Evolutionary conservation across 768 basidiomycete species (phyloP).

Genomic region (Zangia roseola): DNA sequence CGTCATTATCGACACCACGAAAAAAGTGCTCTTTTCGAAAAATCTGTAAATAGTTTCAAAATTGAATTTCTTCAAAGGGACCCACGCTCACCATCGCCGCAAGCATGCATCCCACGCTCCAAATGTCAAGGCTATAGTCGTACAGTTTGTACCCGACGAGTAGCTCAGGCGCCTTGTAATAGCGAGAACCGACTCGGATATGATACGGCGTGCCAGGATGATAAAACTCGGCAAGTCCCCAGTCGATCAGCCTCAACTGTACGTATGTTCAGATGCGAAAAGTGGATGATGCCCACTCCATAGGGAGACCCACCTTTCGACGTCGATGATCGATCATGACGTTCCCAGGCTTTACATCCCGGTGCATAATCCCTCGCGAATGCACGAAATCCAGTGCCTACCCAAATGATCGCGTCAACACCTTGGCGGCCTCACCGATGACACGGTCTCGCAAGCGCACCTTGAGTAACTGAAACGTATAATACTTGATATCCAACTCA

Average conservation of each 20-base stretch:
- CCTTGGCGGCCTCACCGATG: not conserved
- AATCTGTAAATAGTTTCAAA: conserved; percentile 40
- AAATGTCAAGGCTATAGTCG: conserved; percentile 71
- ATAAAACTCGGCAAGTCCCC: conserved; percentile 78
- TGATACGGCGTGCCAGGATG: conserved; percentile 69
- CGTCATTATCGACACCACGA: conserved; percentile 71
- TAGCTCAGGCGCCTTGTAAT: conserved; percentile 74
- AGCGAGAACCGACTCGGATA: conserved; percentile 67
- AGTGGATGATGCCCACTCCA: too few relatives aligned
- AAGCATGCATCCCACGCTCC: conserved; percentile 75
- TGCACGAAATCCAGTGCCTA: conserved; percentile 69
- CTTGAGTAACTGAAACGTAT: conserved; percentile 64
- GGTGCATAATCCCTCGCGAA: conserved; percentile 70
- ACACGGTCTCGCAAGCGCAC: conserved; percentile 20
- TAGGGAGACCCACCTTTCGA: conserved; percentile 44
- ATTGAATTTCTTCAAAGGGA: too few relatives aligned
- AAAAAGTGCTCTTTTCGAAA: conserved; percentile 77
- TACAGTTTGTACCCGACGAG: conserved; percentile 71
- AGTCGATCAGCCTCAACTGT: conserved; percentile 63
- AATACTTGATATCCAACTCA: conserved; percentile 66
- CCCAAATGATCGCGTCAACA: not conserved
- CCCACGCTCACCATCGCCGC: conserved; percentile 60
- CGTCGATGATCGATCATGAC: conserved; percentile 72
- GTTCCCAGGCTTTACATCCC: conserved; percentile 67
- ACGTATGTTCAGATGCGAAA: not conserved